Percentiles rank a stretch among this genome's conserved stretches.
Evolutionary conservation across 768 basidiomycete species (phyloP).

Genomic region (Suillus weaverae): DNA sequence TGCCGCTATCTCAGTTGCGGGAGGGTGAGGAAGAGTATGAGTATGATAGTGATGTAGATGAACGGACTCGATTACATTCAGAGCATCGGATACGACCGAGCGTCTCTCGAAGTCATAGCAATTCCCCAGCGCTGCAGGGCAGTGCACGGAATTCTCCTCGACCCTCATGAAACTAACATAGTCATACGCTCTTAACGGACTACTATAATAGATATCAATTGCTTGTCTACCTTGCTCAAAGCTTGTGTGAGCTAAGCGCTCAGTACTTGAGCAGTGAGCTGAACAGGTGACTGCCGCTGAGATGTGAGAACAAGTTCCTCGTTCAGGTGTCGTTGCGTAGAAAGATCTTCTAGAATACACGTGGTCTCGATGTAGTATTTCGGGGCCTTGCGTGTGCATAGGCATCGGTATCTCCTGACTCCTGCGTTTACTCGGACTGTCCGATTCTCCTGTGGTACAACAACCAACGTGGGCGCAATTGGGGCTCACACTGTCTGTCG

Average conservation of each 20-base stretch:
- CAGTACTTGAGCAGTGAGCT: neutral
- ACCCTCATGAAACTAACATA: constrained; percentile 16
- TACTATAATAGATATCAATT: constrained; percentile 23
- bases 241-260: neutral
- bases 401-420: constrained; percentile 23
- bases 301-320: constrained; percentile 8
- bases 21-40: constrained; percentile 64
- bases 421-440: constrained; percentile 5
- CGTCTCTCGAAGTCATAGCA: constrained; percentile 55
- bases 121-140: constrained; percentile 46
- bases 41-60: constrained; percentile 47
- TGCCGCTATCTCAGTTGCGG: constrained; percentile 61
- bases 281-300: constrained; percentile 16
- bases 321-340: neutral
- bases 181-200: constrained; percentile 26
- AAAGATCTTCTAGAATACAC: constrained; percentile 15
- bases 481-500: constrained; percentile 41
- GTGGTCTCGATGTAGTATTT: constrained; percentile 20
- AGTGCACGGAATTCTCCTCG: constrained; percentile 23
- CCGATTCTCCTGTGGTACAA: constrained; percentile 15
- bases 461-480: constrained; percentile 37
- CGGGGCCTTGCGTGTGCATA: constrained; percentile 16
- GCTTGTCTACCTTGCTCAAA: neutral
- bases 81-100: constrained; percentile 24
- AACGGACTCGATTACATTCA: constrained; percentile 38